Conservation (phyloP, 2,329 filamentous ascomycete genomes). For the Macroventuria anomochaeta region DNA sequence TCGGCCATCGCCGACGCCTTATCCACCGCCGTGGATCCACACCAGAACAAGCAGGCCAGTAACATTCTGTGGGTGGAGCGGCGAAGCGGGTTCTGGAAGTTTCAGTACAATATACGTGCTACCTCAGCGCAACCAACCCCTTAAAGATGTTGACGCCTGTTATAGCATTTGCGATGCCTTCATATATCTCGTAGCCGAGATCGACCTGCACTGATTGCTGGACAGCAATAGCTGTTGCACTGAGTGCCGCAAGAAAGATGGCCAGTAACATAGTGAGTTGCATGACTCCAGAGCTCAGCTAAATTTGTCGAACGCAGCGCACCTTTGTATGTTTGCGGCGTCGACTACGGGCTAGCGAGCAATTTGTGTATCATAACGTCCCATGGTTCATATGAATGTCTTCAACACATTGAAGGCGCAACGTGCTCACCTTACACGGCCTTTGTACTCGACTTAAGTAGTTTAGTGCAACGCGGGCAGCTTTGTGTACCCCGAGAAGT, state of each 20-base stretch:
- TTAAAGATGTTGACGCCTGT: slow-evolving; percentile 29
- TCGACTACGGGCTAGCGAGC: no score
- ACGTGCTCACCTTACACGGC: neutral
- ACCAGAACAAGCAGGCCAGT: slow-evolving; percentile 40
- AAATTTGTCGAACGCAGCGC: neutral
- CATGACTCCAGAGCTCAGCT: neutral
- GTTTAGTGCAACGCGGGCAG: neutral
- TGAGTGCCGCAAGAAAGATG: neutral
- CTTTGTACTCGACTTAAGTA: neutral
- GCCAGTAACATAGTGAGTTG: neutral
- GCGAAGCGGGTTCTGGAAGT: slow-evolving; percentile 29
- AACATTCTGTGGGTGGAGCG: slow-evolving; percentile 21
- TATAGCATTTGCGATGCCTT: slow-evolving; percentile 24
- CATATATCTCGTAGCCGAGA: slow-evolving; percentile 32
- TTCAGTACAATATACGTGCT: neutral
- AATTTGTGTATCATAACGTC: neutral
- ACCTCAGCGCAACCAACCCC: slow-evolving; percentile 20
- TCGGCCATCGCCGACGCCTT: slow-evolving; percentile 47
- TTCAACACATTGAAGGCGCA: neutral
- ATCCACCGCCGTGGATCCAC: slow-evolving; percentile 40
- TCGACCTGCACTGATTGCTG: slow-evolving; percentile 21
- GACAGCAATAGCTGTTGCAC: neutral
- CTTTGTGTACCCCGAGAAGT: neutral
- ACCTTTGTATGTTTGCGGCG: neutral
- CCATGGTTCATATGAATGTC: neutral